Conservation (phyloP, 495 filamentous ascomycete species). For the Clavariopsis aquatica region DNA sequence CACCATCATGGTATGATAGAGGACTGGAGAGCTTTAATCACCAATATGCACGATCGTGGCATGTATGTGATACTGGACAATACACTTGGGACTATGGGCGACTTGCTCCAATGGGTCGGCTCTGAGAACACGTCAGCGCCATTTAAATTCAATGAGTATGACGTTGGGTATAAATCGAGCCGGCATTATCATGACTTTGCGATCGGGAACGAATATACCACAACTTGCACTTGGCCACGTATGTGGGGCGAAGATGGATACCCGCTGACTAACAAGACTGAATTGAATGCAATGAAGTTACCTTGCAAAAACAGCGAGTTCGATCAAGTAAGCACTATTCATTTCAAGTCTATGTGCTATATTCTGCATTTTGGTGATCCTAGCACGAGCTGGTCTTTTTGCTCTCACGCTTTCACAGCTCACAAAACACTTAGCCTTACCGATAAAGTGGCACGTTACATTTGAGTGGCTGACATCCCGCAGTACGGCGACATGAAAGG, state of each 20-base stretch:
- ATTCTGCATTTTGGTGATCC: background rate
- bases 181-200: conserved; percentile 55
- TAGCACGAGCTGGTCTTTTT: background rate
- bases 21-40: conserved; percentile 64
- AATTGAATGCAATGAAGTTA: conserved; percentile 51
- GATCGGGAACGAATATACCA: conserved; percentile 59
- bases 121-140: conserved; percentile 17
- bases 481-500: conserved; percentile 32
- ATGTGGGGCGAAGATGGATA: conserved; percentile 68
- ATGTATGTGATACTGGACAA: conserved; percentile 41
- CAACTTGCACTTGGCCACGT: conserved; percentile 62
- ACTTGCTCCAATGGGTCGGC: conserved; percentile 33
- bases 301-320: conserved; percentile 69
- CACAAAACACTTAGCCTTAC: too few species aligned
- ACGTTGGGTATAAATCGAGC: conserved; percentile 32
- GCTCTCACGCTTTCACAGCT: too few species aligned
- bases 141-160: conserved; percentile 25
- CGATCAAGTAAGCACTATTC: conserved; percentile 48
- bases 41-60: conserved; percentile 51
- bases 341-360: too few species aligned
- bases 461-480: background rate
- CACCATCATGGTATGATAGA: conserved; percentile 67
- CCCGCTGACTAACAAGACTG: conserved; percentile 51
- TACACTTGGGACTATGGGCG: conserved; percentile 36
- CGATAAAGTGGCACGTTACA: background rate